phyloP scores from a whole-genome alignment of 805 yeast species.

The Zygosaccharomyces lentus region DNA sequence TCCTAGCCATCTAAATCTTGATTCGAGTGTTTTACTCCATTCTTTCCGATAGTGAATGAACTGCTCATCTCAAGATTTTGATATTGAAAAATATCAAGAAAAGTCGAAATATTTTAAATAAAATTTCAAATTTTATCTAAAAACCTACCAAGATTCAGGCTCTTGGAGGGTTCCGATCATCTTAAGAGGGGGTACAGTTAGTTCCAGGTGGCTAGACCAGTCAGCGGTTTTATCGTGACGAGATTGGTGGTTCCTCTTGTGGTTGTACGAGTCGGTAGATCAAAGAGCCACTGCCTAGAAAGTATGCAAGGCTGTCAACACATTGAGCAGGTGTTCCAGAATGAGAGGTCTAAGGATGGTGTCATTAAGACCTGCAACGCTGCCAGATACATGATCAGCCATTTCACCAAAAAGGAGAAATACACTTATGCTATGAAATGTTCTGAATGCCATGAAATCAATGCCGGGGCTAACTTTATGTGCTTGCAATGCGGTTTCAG shows the following conservation, averaged over 20 bases:
- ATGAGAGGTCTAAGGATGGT: conserved; percentile 28
- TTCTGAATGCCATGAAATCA: conserved; percentile 29
- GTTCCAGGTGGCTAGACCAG: neutral
- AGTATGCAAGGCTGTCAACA: conserved; percentile 33
- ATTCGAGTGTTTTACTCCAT: neutral
- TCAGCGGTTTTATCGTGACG: neutral
- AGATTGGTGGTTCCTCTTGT: neutral
- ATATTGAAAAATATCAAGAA: conserved; percentile 1
- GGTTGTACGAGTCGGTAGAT: neutral
- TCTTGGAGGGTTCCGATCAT: neutral
- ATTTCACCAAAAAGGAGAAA: conserved; percentile 20
- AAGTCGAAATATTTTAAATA: neutral
- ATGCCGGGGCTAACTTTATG: conserved; percentile 43
- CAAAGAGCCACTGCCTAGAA: neutral
- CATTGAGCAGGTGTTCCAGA: conserved; percentile 33
- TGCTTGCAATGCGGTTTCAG: conserved; percentile 76
- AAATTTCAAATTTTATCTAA: neutral
- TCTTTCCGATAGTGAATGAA: neutral
- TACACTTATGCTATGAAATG: conserved; percentile 27
- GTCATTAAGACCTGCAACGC: conserved; percentile 28
- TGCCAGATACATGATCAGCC: conserved; percentile 24
- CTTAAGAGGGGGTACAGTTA: neutral
- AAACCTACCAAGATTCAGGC: neutral
- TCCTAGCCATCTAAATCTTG: conserved; percentile 33
- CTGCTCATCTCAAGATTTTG: conserved; percentile 1